A percentile compares a stretch with the other conserved stretches of the same genome.
phyloP scores from a whole-genome alignment of 495 filamentous ascomycete genomes.

The Hyaloscypha bicolor region DNA sequence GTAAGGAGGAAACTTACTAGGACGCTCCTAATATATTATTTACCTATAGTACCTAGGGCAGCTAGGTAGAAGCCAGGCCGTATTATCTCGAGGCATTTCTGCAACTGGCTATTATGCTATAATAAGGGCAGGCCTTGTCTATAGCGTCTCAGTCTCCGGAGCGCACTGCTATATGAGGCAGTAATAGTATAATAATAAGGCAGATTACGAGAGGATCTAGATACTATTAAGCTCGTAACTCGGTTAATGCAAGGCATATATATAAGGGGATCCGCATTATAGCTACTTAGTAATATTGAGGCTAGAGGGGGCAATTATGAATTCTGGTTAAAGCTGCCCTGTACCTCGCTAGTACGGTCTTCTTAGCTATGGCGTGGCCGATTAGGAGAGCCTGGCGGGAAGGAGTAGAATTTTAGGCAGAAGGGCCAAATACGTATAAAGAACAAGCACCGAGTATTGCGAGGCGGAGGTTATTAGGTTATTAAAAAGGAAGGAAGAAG shows the following conservation, averaged over 20 bases:
- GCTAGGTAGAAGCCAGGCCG: constrained; percentile 19
- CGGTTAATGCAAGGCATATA: constrained; percentile 14
- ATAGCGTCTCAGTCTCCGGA: constrained; percentile 18
- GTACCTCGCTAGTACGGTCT: constrained; percentile 24
- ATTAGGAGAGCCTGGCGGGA: constrained; percentile 23
- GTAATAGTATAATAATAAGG: constrained; percentile 25
- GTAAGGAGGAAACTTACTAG: background rate
- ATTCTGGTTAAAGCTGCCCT: constrained; percentile 32
- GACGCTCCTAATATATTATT: background rate
- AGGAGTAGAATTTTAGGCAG: constrained; percentile 22
- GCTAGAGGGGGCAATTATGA: constrained; percentile 13
- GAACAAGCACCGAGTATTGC: background rate
- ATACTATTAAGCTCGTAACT: constrained; percentile 10
- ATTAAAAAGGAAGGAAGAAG: no score
- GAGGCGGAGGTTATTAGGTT: no score
- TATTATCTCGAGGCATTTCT: constrained; percentile 9
- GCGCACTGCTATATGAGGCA: constrained; percentile 14
- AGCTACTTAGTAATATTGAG: constrained; percentile 26
- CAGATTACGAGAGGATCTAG: constrained; percentile 27
- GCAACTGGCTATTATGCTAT: constrained; percentile 4
- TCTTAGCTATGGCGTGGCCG: constrained; percentile 29
- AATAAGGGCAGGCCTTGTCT: constrained; percentile 12
- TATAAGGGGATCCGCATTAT: constrained; percentile 23
- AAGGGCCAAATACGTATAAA: constrained; percentile 17
- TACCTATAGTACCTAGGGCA: background rate